Evolutionary conservation across 768 basidiomycete species (phyloP).

Genomic region (Tricholoma furcatifolium): DNA sequence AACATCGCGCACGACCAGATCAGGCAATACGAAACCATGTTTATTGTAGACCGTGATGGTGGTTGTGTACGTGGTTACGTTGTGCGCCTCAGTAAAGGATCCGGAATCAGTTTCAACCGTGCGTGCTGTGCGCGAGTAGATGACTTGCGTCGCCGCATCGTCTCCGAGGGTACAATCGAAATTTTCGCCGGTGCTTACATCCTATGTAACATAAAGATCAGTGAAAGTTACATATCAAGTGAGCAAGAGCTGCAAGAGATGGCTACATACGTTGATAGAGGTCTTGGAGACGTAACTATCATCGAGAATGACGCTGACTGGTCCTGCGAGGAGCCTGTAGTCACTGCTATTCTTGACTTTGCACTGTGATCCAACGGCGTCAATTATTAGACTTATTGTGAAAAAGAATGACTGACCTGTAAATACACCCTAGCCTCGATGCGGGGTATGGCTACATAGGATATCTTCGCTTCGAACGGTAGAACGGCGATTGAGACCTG

Average conservation of each 20-base stretch:
- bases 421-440: constrained; percentile 48
- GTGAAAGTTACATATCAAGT: not conserved
- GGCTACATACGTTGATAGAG: constrained; percentile 35
- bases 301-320: constrained; percentile 54
- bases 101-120: constrained; percentile 36
- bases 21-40: constrained; percentile 41
- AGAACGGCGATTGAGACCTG: constrained; percentile 52
- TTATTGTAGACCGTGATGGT: constrained; percentile 47
- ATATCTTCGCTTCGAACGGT: constrained; percentile 43
- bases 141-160: constrained; percentile 41
- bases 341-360: constrained; percentile 58
- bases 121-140: constrained; percentile 41
- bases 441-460: constrained; percentile 50
- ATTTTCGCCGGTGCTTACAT: constrained; percentile 46
- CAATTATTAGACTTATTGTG: not conserved
- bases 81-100: constrained; percentile 41
- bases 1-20: constrained; percentile 46
- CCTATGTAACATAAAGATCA: constrained; percentile 23
- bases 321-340: constrained; percentile 53
- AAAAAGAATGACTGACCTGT: constrained; percentile 32
- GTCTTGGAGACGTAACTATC: constrained; percentile 59
- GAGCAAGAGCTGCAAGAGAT: not conserved
- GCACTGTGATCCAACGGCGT: constrained; percentile 28
- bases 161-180: constrained; percentile 57
- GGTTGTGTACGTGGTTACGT: constrained; percentile 44